These are phyloP conservation scores for Telfairia occidentalis DNA, from an alignment of 331 rosid species.

Conservation along the genomic window DNA sequence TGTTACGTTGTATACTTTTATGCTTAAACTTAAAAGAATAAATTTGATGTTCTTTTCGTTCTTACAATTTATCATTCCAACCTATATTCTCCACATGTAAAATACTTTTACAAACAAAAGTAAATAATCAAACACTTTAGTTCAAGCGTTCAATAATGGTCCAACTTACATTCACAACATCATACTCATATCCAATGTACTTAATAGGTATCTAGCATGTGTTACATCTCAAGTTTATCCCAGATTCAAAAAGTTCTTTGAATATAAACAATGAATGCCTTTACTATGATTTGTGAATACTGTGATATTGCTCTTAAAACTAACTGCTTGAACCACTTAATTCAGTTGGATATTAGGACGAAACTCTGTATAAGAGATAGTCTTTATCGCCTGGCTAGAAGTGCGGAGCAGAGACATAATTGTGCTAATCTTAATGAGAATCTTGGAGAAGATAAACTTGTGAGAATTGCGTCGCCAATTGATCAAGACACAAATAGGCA, in stretches of 20 bases:
- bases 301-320: neutral
- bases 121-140: too few species aligned
- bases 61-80: too few species aligned
- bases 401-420: conserved; percentile 71
- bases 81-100: too few species aligned
- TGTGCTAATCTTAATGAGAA: conserved; percentile 23
- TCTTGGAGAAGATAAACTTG: conserved; percentile 36
- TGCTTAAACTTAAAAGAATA: too few species aligned
- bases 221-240: neutral
- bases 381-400: conserved; percentile 79
- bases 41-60: too few species aligned
- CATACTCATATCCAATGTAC: too few species aligned
- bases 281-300: neutral
- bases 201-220: neutral
- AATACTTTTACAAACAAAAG: too few species aligned
- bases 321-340: conserved; percentile 15
- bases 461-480: conserved; percentile 26
- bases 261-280: neutral
- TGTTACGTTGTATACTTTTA: neutral
- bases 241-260: neutral
- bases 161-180: too few species aligned
- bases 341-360: conserved; percentile 71
- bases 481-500: conserved; percentile 52
- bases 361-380: conserved; percentile 82
- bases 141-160: too few species aligned